Percentiles rank a stretch among this genome's conserved stretches.
Evolutionary conservation across 257 asterid species (phyloP).

Genomic region (Schizonepeta tenuifolia): DNA sequence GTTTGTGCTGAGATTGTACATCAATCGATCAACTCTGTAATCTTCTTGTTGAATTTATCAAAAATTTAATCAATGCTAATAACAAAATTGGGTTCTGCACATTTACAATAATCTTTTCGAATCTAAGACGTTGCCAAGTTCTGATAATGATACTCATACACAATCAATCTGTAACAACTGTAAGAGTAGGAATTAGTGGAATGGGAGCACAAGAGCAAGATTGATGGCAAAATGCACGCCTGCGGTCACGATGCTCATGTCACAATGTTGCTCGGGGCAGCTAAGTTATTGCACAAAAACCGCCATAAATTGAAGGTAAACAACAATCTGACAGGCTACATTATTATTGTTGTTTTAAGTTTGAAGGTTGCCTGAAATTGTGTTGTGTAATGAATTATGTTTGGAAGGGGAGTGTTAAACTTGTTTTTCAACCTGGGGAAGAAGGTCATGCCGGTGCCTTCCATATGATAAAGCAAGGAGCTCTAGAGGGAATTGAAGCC

Average conservation of each 20-base stretch:
- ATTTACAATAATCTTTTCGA: background rate
- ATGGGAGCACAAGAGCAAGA: slow-evolving; percentile 91
- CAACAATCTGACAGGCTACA: no score
- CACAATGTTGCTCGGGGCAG: slow-evolving; percentile 97
- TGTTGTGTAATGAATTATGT: background rate
- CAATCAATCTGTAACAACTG: background rate
- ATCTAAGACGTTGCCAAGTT: background rate
- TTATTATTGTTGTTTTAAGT: background rate
- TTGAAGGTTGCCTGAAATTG: slow-evolving; percentile 26
- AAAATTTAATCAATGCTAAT: background rate
- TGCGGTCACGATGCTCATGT: slow-evolving; percentile 96
- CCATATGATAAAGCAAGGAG: slow-evolving; percentile 68
- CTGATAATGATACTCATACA: background rate
- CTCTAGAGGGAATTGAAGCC: slow-evolving; percentile 65
- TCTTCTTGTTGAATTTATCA: background rate
- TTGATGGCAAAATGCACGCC: slow-evolving; percentile 89
- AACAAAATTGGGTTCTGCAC: background rate
- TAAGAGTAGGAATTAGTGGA: slow-evolving; percentile 74
- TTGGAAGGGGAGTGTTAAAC: slow-evolving; percentile 79
- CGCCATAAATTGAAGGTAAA: slow-evolving; percentile 69
- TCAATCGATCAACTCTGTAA: background rate
- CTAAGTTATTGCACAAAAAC: slow-evolving; percentile 68
- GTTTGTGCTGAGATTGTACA: background rate
- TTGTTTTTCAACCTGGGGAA: slow-evolving; percentile 92
- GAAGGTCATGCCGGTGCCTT: slow-evolving; percentile 86